Conservation (phyloP, 1,139 yeast species). For the Suhomyces maxii region DNA sequence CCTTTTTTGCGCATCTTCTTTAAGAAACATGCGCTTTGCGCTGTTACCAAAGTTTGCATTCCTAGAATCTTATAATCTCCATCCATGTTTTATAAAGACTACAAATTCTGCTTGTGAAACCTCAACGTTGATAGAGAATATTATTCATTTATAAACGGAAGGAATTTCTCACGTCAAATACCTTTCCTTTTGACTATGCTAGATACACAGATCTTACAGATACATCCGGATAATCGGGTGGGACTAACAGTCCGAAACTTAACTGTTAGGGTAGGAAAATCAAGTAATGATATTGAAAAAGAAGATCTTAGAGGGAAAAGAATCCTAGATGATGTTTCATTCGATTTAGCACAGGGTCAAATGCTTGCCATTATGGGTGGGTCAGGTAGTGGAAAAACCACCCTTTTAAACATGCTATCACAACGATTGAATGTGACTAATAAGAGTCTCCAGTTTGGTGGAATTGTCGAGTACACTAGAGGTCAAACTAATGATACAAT, state of each 20-base stretch:
- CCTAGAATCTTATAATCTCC: not conserved
- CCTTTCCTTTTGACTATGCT: not conserved
- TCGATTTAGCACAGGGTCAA: constrained; percentile 53
- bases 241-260: constrained; percentile 31
- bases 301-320: constrained; percentile 3
- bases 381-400: constrained; percentile 86
- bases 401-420: constrained; percentile 71
- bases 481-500: constrained; percentile 7
- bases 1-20: not conserved
- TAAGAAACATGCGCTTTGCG: not conserved
- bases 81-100: not conserved
- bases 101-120: not conserved
- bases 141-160: no score
- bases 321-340: constrained; percentile 48
- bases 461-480: constrained; percentile 24
- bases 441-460: constrained; percentile 33
- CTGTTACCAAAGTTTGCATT: not conserved
- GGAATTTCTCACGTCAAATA: no score
- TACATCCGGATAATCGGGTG: constrained; percentile 24
- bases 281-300: not conserved
- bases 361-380: constrained; percentile 79
- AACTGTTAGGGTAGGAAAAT: constrained; percentile 27
- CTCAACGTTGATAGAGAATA: not conserved
- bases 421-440: constrained; percentile 48
- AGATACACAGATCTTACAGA: constrained; percentile 5